Evolutionary conservation across 2,329 filamentous ascomycete species (phyloP), one percentile per base, ranked within the genome.

Genomic region (Curvularia lunata): DNA sequence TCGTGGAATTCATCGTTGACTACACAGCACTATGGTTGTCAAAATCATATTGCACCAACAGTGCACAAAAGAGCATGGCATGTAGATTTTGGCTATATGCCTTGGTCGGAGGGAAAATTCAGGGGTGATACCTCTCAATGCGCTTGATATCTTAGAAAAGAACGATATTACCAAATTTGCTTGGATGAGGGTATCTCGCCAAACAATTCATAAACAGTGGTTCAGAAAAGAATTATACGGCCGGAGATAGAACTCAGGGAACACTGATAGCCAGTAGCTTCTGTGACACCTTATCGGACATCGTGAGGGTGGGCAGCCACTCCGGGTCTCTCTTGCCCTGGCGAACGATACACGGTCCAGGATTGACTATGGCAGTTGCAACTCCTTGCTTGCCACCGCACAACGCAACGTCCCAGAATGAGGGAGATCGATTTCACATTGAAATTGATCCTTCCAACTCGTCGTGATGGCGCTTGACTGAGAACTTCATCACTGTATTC

Each of bases 401-500:
- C n/a, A 32, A 19, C 27, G 10, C 5, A 12, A 5, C 43, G 10
- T 46, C 9, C 9, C n/a, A 19, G 2, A 28, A 21, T 9, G 5
- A 23, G 32, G 46, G 38, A 38, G 18, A 12, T 7, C 37, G 9
- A 12, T 30, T 12, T 12, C 3, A 9, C 10, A 13, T 13, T 12
- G 30, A 5, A 3, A 38, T 16, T 48, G 8, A 8, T 10, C 25
- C 8, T 25, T 25, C 12, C 16, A n/a, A 16, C 16, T 3, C n/a
- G 12, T 12, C 4, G 5, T 38, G 4, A 48, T 25, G 23, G 19
- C 16, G 30, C 16, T 12, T 27, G 19, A 18, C 4, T 7, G 21
- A 54, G 47, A 47, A 58, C 56, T 21, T 41, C 19, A 54, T 55
- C 56, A 59, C 59, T 16, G 10, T 47, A 25, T 40, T 50, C 43